These are phyloP conservation scores for Kockiozyma suomiensis DNA, from an alignment of 805 yeast genomes.

Conservation along the genomic window DNA sequence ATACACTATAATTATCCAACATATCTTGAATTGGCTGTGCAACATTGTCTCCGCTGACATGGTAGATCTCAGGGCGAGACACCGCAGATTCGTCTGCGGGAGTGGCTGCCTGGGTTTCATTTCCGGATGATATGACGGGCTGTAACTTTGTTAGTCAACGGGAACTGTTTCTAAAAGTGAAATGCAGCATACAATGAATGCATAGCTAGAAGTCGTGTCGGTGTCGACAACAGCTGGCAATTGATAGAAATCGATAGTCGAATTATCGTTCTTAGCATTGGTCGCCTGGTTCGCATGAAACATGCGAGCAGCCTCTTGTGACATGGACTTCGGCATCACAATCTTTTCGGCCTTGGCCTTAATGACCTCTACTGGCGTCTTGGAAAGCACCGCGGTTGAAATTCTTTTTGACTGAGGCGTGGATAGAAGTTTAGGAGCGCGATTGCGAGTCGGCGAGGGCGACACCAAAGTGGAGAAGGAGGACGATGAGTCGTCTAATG, in stretches of 20 bases:
- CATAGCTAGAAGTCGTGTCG: background rate
- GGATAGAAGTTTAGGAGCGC: background rate
- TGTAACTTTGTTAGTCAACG: constrained; percentile 13
- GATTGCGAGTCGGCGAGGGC: background rate
- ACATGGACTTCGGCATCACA: background rate
- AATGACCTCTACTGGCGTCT: constrained; percentile 1
- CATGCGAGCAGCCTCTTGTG: constrained; percentile 7
- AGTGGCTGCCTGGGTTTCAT: background rate
- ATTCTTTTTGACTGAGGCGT: constrained; percentile 9
- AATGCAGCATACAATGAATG: constrained; percentile 32
- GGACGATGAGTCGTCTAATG: constrained; percentile 25
- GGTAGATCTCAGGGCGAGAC: constrained; percentile 32
- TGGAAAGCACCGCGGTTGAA: constrained; percentile 4
- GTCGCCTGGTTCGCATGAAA: constrained; percentile 28
- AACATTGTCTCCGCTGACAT: constrained; percentile 34
- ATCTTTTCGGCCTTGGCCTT: background rate
- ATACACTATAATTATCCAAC: constrained; percentile 25
- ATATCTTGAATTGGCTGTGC: constrained; percentile 39
- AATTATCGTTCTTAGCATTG: constrained; percentile 42
- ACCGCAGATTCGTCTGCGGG: background rate
- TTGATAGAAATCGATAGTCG: constrained; percentile 44
- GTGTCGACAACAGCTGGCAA: constrained; percentile 37
- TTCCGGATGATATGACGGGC: constrained; percentile 22
- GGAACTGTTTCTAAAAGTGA: background rate
- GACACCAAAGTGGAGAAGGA: constrained; percentile 20